Evolutionary conservation across 192 early-diverging fungal genomes (phyloP), one percentile per base, ranked within the genome.

Genomic region (Pilobolus umbonatus): DNA sequence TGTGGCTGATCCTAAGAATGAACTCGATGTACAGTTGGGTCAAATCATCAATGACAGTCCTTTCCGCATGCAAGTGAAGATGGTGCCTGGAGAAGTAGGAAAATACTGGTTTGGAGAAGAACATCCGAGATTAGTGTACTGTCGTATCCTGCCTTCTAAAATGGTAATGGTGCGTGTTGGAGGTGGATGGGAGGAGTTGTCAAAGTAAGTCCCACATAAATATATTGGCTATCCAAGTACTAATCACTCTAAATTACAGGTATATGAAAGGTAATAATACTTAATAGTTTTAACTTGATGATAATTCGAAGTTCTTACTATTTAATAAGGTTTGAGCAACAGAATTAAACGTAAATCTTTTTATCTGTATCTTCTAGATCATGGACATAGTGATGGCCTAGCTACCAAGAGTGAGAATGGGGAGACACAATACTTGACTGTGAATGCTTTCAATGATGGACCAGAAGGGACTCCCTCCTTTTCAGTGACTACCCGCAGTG

Each of bases 131-230:
- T 62, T 85, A 9, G 77, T 76, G 28, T 84, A 84, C 50, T 85
- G 83, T 35, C 82, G 82, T 53, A 80, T 84, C 34, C 58, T 85
- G 24, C 68, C 76, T 19, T 77, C 80, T 54, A 71, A 78, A 15
- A 68, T 80, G 69, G 82, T 85, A 15, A 85, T 85, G 83, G 83
- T 85, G 22, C 75, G 83, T 48, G 82, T 85, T 28, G 83, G 83
- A 36, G 83, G 83, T 44, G 83, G 83, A 34, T 85, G 83, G 83
- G 77, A 68, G 30, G 81, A 83, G 40, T 57, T 51, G 17, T 57
- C 26, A 42, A 68, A 53, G 48, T 50, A 42, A 31, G 57, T 24
- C 15, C 25, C 47, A 32, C 32, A 40, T 56, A 22, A n/a, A 11
- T 22, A 50, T 7, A 4, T 57, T 15, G 19, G 32, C 19, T 52